Conservation (phyloP, 164 flowering plant species). For the Litsea cubeba region DNA sequence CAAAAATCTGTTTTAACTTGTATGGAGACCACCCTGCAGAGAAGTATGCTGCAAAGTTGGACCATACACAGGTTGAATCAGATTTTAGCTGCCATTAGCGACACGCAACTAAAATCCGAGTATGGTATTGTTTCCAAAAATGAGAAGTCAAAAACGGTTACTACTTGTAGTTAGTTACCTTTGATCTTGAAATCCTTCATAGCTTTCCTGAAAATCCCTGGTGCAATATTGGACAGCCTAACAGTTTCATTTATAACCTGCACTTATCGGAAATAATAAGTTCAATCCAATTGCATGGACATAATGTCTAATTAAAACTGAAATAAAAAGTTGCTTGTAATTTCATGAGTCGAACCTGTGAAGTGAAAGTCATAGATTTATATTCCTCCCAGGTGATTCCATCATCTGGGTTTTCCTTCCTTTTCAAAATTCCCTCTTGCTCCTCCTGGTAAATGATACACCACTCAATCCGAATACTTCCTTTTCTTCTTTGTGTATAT, state of each 20-base stretch:
- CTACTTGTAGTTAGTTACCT: constrained; percentile 13
- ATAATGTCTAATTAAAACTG: background rate
- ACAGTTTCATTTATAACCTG: constrained; percentile 41
- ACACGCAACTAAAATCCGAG: too few species aligned
- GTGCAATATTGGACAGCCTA: constrained; percentile 34
- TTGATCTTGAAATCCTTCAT: constrained; percentile 23
- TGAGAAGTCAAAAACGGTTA: too few species aligned
- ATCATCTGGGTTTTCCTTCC: constrained; percentile 21
- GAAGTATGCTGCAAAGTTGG: too few species aligned
- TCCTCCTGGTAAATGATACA: constrained; percentile 22
- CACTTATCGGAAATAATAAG: background rate
- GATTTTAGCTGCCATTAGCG: too few species aligned
- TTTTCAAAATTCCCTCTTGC: constrained; percentile 26
- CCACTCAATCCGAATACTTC: background rate
- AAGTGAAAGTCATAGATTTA: constrained; percentile 41
- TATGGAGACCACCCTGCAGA: too few species aligned
- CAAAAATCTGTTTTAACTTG: too few species aligned
- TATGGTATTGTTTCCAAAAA: too few species aligned
- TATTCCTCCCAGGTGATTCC: constrained; percentile 36
- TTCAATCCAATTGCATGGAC: background rate
- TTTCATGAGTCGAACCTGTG: constrained; percentile 19
- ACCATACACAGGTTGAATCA: too few species aligned
- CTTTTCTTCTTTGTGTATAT: background rate
- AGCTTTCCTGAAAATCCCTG: constrained; percentile 35
- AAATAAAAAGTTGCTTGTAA: background rate